Evolutionary conservation across 495 filamentous ascomycete species (phyloP), one percentile per base, ranked within the genome.

Genomic region (Jackrogersella multiformis): DNA sequence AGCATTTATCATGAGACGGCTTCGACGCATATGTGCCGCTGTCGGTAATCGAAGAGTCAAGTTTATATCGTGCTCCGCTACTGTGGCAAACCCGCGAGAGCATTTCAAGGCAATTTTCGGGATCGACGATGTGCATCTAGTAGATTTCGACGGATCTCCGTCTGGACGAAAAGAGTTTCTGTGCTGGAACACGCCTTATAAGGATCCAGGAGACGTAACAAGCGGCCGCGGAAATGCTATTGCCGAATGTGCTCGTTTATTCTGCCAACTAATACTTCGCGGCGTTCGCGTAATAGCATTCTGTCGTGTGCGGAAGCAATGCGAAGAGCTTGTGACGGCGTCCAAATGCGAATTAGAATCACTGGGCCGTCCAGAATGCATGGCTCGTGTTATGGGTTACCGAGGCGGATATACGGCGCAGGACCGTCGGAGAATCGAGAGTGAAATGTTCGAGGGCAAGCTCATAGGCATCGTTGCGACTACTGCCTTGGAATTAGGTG

Each of bases 111-210:
- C 90, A 1, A 89, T 99, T 36, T 99, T 99, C 71, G 93, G 93
- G n/a, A 84, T 97, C 21, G 77, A 81, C 5, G 84, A 94, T 20
- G 90, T 97, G 7, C 85, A 83, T 58, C 73, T 98, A 35, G 87
- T 91, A 1, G 92, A 97, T 78, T 93, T 92, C 75, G 95, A 98
- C 71, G 95, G 95, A 2, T 97, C 93, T 2, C 96, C 95, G 1
- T 92, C 92, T 9, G 95, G 95, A 5, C 83, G 92, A 23, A 99
- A 99, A 71, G 93, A 97, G 73, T 98, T 98, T 58, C 76, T 99
- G 6, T 97, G 93, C 78, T 99, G 95, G 95, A 98, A 98, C 66
- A 97, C 96, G 1, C 96, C 95, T 2, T 97, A 89, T 79, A 97
- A 92, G 79, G 95, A 97, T 71, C 92, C 93, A 1, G 80, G 81